Percentiles rank a stretch among this genome's conserved stretches.
These are phyloP conservation scores for Tribonema minus DNA, from an alignment of 108 stramenopile species.

Conservation along the genomic window DNA sequence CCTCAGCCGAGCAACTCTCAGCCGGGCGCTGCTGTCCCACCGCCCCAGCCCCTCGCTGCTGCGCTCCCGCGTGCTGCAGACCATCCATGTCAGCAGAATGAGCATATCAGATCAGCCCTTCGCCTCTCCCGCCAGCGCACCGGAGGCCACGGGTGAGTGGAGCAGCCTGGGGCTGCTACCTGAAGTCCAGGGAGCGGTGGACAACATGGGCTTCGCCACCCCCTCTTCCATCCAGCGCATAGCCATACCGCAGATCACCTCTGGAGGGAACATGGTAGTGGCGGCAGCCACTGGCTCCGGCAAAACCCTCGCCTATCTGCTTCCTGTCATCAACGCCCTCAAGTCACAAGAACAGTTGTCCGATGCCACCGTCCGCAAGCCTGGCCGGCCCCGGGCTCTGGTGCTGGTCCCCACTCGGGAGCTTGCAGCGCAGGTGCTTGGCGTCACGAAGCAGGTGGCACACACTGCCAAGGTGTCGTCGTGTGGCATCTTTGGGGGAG, in stretches of 20 bases:
- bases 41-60: no score
- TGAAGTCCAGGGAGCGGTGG: no score
- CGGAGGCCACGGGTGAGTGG: no score
- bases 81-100: no score
- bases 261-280: slow-evolving; percentile 60
- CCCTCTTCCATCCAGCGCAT: slow-evolving; percentile 25
- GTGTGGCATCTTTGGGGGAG: slow-evolving; percentile 76
- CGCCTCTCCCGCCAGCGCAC: no score
- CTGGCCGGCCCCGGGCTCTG: slow-evolving; percentile 79
- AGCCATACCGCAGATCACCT: slow-evolving; percentile 36
- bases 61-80: no score
- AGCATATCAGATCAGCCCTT: no score
- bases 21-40: no score
- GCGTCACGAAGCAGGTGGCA: slow-evolving; percentile 73
- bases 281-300: slow-evolving; percentile 82
- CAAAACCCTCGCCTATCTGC: slow-evolving; percentile 77
- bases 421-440: slow-evolving; percentile 80
- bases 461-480: slow-evolving; percentile 76
- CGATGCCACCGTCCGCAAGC: slow-evolving; percentile 3
- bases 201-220: slow-evolving; percentile 4
- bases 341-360: slow-evolving; percentile 60
- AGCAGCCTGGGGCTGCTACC: no score
- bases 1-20: no score
- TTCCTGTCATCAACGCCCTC: slow-evolving; percentile 74
- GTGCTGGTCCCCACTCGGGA: slow-evolving; percentile 89